Percentiles rank a stretch among this genome's conserved stretches.
Evolutionary conservation across 768 basidiomycete genomes (phyloP).

Genomic region (Tylopilus vinaceipallidus): DNA sequence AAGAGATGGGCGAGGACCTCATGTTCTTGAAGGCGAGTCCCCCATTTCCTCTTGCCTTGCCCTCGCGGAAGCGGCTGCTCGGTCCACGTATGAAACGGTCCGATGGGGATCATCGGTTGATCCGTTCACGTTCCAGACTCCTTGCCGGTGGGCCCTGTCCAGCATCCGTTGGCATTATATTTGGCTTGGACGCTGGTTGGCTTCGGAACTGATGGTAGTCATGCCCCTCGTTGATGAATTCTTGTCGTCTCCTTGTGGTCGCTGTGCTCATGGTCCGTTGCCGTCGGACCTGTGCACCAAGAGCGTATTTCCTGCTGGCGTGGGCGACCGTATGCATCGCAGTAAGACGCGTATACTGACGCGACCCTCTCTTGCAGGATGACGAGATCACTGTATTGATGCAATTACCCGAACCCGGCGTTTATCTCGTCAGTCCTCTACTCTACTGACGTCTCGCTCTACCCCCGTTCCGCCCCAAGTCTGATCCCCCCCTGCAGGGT

Average conservation of each 20-base stretch:
- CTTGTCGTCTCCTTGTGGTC: not conserved
- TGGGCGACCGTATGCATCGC: too few relatives aligned
- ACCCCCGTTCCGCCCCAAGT: not conserved
- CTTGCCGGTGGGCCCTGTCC: too few relatives aligned
- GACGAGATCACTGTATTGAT: conserved; percentile 79
- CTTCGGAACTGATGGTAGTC: not conserved
- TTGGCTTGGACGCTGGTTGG: not conserved
- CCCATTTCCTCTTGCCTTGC: not conserved
- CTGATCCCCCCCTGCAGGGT: conserved; percentile 46
- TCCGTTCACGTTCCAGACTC: not conserved
- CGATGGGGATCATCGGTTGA: not conserved
- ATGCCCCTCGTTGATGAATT: too few relatives aligned
- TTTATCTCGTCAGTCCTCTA: conserved; percentile 65
- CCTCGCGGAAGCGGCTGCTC: not conserved
- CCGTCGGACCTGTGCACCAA: not conserved
- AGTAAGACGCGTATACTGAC: conserved; percentile 17
- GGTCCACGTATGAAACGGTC: not conserved
- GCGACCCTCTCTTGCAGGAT: conserved; percentile 43
- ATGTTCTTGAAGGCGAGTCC: conserved; percentile 79
- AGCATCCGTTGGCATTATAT: too few relatives aligned
- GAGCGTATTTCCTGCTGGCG: not conserved
- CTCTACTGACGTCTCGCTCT: too few relatives aligned
- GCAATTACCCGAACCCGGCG: conserved; percentile 56
- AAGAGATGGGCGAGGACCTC: conserved; percentile 63
- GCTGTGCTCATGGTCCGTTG: not conserved